These are phyloP conservation scores for Acidiella bohemica DNA, from an alignment of 495 filamentous ascomycete species.

Conservation along the genomic window DNA sequence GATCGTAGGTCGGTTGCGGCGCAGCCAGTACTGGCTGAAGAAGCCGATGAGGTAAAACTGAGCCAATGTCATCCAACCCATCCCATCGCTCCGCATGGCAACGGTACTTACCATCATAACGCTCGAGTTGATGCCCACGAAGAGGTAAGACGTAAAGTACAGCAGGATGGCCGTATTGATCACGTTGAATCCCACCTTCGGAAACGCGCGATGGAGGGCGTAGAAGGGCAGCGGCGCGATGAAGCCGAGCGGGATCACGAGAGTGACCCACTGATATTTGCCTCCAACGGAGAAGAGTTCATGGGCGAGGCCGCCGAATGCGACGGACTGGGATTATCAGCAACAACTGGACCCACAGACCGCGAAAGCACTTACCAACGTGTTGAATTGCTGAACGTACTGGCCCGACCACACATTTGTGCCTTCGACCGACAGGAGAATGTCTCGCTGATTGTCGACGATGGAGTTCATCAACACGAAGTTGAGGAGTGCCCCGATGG, in stretches of 20 bases:
- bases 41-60: conserved; percentile 32
- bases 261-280: conserved; percentile 30
- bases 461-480: conserved; percentile 36
- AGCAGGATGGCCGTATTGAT: conserved; percentile 28
- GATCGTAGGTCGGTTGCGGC: conserved; percentile 36
- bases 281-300: conserved; percentile 31
- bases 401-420: conserved; percentile 37
- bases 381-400: conserved; percentile 31
- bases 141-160: conserved; percentile 24
- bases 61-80: too few relatives aligned
- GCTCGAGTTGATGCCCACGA: conserved; percentile 30
- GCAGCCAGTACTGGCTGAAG: conserved; percentile 40
- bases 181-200: too few relatives aligned
- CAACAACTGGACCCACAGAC: too few relatives aligned
- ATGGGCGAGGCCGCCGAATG: conserved; percentile 27
- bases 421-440: conserved; percentile 32
- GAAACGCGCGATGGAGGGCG: too few relatives aligned
- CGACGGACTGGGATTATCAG: too few relatives aligned
- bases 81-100: too few relatives aligned
- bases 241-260: conserved; percentile 29
- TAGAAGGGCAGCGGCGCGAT: conserved; percentile 28
- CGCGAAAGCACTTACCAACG: conserved; percentile 34
- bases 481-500: conserved; percentile 37
- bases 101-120: too few relatives aligned
- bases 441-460: conserved; percentile 24